Evolutionary conservation across 805 yeast species (phyloP), one percentile per base, ranked within the genome.

Genomic region (Monosporozyma yasuniensis): DNA sequence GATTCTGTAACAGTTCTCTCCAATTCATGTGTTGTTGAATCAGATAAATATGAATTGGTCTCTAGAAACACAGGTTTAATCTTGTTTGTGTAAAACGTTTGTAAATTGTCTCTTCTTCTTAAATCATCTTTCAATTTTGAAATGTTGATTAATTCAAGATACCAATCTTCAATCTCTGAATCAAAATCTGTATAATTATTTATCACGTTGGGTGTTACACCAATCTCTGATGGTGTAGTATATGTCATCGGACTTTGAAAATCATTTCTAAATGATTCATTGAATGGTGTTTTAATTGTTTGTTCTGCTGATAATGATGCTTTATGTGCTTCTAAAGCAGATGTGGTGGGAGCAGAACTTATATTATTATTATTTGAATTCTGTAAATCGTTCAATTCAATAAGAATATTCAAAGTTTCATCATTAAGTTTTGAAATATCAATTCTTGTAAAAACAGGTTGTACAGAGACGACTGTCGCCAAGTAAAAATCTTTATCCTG

Each of bases 401-500:
- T 53, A n/a, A 65, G 46, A 2, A 66, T 55, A 19, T 57, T 51
- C 22, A 62, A 54, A 1, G 62, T 75, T 47, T 81, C 69, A 64
- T 93, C 99, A 62, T 89, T 84, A 58, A 93, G 73, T 56, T 81
- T 82, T 43, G 93, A 84, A 47, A 91, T 84, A 59, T 87, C 91
- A 54, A 85, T 84, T 54, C 95, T 79, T 61, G 93, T 95, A 70
- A 93, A 93, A 11, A 91, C 95, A 0, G 99, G 98, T 67, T 93
- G 99, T 5, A 93, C 96, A 53, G 87, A 88, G 12, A 93, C 96
- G 0, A 96, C 96, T 0, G 96, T 84, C 28, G 88, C 81, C 46
- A 93, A 74, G 64, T 90, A 93, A 47, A 93, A 74, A 64, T 93
- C 99, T 62, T 90, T 89, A 6, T 96, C 89, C 57, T 87, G 95